phyloP scores from a whole-genome alignment of 2,329 filamentous ascomycete genomes.

The Penicillium sclerotiorum region DNA sequence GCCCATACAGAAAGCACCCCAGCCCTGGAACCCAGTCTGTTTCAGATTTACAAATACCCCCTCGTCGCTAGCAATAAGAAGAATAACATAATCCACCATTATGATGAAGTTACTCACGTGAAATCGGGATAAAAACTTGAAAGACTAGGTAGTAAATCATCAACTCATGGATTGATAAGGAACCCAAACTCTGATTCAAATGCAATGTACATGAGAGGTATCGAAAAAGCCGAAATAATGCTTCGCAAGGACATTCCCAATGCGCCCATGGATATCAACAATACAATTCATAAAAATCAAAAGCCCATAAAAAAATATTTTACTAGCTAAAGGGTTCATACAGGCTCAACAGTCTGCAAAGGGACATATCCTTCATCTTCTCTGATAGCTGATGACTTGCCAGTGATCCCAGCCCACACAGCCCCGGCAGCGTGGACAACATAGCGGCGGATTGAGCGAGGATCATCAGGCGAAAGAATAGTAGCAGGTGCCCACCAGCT shows the following conservation, averaged over 20 bases:
- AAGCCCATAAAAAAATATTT: neutral
- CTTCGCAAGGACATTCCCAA: slow-evolving; percentile 1
- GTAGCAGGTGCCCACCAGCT: slow-evolving; percentile 37
- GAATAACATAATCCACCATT: neutral
- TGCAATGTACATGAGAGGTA: slow-evolving; percentile 19
- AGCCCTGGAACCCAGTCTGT: no score
- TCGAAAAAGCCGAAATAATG: no score
- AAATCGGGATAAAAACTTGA: no score
- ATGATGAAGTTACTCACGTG: neutral
- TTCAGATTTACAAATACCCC: neutral
- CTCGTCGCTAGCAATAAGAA: neutral
- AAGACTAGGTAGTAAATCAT: neutral
- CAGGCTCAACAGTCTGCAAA: slow-evolving; percentile 47
- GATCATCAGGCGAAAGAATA: slow-evolving; percentile 23
- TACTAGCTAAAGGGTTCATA: neutral
- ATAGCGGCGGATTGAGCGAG: slow-evolving; percentile 21
- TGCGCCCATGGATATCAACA: slow-evolving; percentile 4
- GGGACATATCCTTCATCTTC: slow-evolving; percentile 49
- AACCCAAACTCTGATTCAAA: slow-evolving; percentile 5
- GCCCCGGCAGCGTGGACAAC: slow-evolving; percentile 21
- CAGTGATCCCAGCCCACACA: slow-evolving; percentile 34
- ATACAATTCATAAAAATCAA: neutral
- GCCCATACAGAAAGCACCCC: no score
- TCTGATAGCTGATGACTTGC: slow-evolving; percentile 23
- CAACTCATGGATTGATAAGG: no score